phyloP scores from a whole-genome alignment of 1,139 yeast genomes.

The Yamadazyma friedrichii region DNA sequence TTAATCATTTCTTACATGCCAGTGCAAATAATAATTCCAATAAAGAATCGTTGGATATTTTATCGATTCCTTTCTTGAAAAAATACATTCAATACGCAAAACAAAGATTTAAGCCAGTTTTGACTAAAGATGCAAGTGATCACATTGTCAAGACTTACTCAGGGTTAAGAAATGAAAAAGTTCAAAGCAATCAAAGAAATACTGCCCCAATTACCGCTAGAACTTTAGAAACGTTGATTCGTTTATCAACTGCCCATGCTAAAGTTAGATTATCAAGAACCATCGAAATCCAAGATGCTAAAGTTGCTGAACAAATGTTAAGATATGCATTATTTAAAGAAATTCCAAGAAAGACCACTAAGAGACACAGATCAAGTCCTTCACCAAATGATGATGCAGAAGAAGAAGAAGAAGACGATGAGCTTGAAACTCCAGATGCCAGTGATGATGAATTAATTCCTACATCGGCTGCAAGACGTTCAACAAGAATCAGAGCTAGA shows the following conservation, averaged over 20 bases:
- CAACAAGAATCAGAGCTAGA: neutral
- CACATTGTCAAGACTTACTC: conserved; percentile 81
- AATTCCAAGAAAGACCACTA: conserved; percentile 40
- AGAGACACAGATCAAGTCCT: conserved; percentile 31
- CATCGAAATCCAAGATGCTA: conserved; percentile 77
- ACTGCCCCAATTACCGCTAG: conserved; percentile 98
- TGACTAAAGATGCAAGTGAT: conserved; percentile 76
- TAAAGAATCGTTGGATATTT: conserved; percentile 55
- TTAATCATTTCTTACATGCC: conserved; percentile 78
- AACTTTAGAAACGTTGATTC: conserved; percentile 93
- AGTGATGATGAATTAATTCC: conserved; percentile 21
- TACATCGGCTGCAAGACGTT: conserved; percentile 10
- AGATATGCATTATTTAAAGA: conserved; percentile 87
- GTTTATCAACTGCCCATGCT: conserved; percentile 96
- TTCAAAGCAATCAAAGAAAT: conserved; percentile 68
- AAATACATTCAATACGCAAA: conserved; percentile 94
- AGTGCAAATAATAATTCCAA: conserved; percentile 54
- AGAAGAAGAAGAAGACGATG: conserved; percentile 20
- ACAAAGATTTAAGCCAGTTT: conserved; percentile 78
- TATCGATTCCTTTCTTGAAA: conserved; percentile 82
- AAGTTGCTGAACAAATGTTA: conserved; percentile 80
- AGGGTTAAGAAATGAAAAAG: conserved; percentile 77
- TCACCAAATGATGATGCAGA: conserved; percentile 16
- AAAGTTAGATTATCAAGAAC: conserved; percentile 80
- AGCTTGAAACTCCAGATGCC: conserved; percentile 24